Base-by-base conservation (phyloP, 148 eudicot species). In the Diospyros kaki region DNA sequence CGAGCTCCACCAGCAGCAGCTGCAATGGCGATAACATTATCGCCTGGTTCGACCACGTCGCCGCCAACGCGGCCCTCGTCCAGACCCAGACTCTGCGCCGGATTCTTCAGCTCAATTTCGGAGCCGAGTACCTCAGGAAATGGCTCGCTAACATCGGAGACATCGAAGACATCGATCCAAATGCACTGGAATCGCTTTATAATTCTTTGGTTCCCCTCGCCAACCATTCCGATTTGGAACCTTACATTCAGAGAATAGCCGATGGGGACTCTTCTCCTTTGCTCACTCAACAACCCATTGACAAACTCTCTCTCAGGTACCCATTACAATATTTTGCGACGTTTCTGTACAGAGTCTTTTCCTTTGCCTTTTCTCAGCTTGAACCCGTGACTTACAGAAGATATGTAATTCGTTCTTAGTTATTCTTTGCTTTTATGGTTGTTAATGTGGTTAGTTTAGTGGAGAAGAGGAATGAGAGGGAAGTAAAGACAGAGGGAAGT, bases 171-270 rank as follows among this genome's bases (percentile, higher is more conserved):
- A 46, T 87, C 76, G 90, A 87, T 1, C 70, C 58, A 2, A 68
- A 68, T 65, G 78, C 73, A 38, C 76, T 87, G 76, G 90, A 87
- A 66, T 72, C 81, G 10, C 72, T 85, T 0, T 91, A 73, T 75
- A 84, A 85, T 11, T 82, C 85, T n/a, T 13, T 73, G 71, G 97
- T 92, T 6, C 97, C 97, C 14, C 76, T 92, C 13, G 80, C 69
- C 5, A 75, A 80, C 76, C 97, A 92, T 85, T 87, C 84, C 74
- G 97, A 92, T 86, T 72, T 90, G 58, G 92, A 89, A 82, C 90
- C 94, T 73, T 90, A 85, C 77, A 82, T 92, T 65, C 84, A 80
- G 14, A 86, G 89, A 41, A 86, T 92, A 48, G 90, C 88, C 28
- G 87, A 89, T 77, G 97, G 94, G 1, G 89, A 86, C 11, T 75